Evolutionary conservation across 1,139 yeast genomes (phyloP), one percentile per base, ranked within the genome.

Genomic region (Candida neerlandica): DNA sequence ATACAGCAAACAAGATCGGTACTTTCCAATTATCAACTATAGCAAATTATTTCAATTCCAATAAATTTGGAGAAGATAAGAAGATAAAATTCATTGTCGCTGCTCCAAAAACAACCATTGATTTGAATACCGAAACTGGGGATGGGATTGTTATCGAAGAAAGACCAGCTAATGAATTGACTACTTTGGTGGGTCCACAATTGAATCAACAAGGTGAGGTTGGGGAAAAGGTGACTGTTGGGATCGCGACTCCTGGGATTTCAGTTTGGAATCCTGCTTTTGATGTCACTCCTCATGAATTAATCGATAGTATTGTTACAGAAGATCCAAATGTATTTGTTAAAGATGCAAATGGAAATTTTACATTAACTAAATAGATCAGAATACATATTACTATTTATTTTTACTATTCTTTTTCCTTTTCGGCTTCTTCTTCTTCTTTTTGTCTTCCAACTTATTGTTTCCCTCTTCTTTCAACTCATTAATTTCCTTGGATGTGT

Each of bases 1-100:
- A 94, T 63, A 84, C 97, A 23, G 98, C 98, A 1, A 94, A 94
- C 71, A 94, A 94, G 69, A 94, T 94, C 51, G 99, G 99, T n/a
- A 94, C 98, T 0, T 88, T 82, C 68, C 97, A 92, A 69, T 73
- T 94, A 56, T 87, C 97, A 0, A 77, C 91, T 18, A 75, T 90
- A 49, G 77, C 78, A n/a, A 58, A 65, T 41, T 69, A 65, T 50
- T 76, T 75, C 62, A 76, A 75, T 51, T 41, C 53, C 14, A 74
- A 76, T 45, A 72, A 71, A 11, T 42, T 42, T 23, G 14, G 5
- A 9, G 45, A 23, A 9, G 29, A 48, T 6, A 66, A 75, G 35
- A 78, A 76, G 11, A 82, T 92, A 55, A 86, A 85, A 63, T 92
- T 94, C 61, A 82, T 90, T 45, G 97, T 94, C 5, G 98, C 97